A percentile compares a stretch with the other conserved stretches of the same genome.
These are phyloP conservation scores for Comarum palustre DNA, from an alignment of 306 rosid genomes.

Conservation along the genomic window DNA sequence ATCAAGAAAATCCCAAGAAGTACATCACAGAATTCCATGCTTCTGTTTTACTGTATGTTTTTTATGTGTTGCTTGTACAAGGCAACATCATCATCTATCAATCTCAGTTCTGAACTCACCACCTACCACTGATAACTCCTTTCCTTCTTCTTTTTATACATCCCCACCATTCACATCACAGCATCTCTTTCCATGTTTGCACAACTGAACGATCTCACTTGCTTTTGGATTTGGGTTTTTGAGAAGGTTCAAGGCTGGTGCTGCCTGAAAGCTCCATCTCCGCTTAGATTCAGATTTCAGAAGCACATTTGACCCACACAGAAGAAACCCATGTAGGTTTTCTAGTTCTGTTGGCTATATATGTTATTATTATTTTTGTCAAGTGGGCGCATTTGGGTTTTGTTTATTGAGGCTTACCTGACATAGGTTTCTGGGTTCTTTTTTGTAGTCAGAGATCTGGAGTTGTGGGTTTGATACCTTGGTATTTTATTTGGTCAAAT, in stretches of 20 bases:
- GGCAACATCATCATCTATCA: constrained; percentile 16
- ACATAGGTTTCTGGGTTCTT: constrained; percentile 11
- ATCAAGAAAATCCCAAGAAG: constrained; percentile 35
- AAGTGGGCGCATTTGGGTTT: constrained; percentile 24
- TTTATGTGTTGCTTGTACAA: constrained; percentile 38
- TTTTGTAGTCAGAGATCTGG: constrained; percentile 46
- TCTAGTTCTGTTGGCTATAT: constrained; percentile 21
- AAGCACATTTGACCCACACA: constrained; percentile 38
- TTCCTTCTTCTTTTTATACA: constrained; percentile 37
- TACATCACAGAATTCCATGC: constrained; percentile 33
- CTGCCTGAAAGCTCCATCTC: constrained; percentile 59
- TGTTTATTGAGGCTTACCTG: constrained; percentile 5
- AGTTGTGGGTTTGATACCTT: constrained; percentile 20
- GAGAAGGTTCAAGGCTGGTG: constrained; percentile 35
- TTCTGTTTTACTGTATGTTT: constrained; percentile 47
- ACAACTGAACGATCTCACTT: constrained; percentile 22
- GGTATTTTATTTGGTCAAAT: no score
- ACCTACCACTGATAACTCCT: constrained; percentile 80
- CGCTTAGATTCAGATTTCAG: constrained; percentile 55
- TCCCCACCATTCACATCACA: constrained; percentile 28
- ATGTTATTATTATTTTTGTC: constrained; percentile 18
- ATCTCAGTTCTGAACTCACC: constrained; percentile 37
- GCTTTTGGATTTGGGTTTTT: constrained; percentile 29
- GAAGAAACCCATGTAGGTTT: constrained; percentile 15
- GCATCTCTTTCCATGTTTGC: constrained; percentile 21